phyloP scores from a whole-genome alignment of 2,329 filamentous ascomycete species.

The Claviceps pusilla region DNA sequence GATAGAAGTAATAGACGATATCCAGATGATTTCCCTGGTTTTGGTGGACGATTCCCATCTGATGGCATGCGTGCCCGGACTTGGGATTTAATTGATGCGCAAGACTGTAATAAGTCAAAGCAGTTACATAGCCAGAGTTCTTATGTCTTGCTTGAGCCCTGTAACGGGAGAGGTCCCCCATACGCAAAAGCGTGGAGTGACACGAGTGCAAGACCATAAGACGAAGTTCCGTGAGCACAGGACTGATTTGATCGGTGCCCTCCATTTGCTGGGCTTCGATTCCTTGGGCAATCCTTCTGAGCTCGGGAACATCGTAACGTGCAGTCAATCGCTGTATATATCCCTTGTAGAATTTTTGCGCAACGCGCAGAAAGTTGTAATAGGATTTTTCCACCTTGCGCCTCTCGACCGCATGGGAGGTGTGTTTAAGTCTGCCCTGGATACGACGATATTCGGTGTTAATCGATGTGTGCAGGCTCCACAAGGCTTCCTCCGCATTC shows the following conservation, averaged over 20 bases:
- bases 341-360: constrained; percentile 75
- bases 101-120: constrained; percentile 70
- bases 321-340: constrained; percentile 65
- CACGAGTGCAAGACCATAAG: constrained; percentile 56
- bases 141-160: constrained; percentile 59
- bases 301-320: constrained; percentile 38
- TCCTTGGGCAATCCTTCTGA: constrained; percentile 27
- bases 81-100: constrained; percentile 65
- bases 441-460: constrained; percentile 64
- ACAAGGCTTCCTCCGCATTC: constrained; percentile 56
- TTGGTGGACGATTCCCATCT: constrained; percentile 73
- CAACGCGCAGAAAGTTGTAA: constrained; percentile 69
- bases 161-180: constrained; percentile 85
- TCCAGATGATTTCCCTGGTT: constrained; percentile 67
- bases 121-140: constrained; percentile 61
- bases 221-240: constrained; percentile 35
- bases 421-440: constrained; percentile 39
- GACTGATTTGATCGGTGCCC: constrained; percentile 27
- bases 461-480: constrained; percentile 63
- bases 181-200: constrained; percentile 67
- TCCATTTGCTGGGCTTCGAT: constrained; percentile 29
- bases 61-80: constrained; percentile 74
- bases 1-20: constrained; percentile 79
- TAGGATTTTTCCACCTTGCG: constrained; percentile 74
- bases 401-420: constrained; percentile 43